These are phyloP conservation scores for Vanrija sp. DNA, from an alignment of 1,284 basidiomycete species.

Conservation along the genomic window DNA sequence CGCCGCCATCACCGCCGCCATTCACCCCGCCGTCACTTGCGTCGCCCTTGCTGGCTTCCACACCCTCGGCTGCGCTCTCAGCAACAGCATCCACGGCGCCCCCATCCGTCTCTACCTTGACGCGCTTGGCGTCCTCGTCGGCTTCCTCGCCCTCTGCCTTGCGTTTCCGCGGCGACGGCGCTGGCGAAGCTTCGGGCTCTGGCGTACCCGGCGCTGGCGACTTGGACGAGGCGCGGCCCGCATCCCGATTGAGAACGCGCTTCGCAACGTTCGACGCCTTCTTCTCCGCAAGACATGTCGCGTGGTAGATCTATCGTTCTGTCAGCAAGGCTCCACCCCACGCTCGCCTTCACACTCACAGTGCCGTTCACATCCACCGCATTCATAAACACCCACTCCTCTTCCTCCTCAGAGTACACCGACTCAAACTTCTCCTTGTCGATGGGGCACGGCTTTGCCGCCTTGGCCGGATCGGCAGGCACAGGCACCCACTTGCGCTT, in stretches of 20 bases:
- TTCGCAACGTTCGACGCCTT: slow-evolving; percentile 26
- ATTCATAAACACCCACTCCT: slow-evolving; percentile 98
- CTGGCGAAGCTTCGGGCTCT: neutral
- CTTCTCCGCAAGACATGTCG: slow-evolving; percentile 79
- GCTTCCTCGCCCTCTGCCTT: slow-evolving; percentile 11
- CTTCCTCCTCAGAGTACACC: slow-evolving; percentile 93
- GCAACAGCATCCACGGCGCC: too few relatives aligned
- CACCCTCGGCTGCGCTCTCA: too few relatives aligned
- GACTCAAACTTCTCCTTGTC: slow-evolving; percentile 92
- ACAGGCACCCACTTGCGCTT: slow-evolving; percentile 78
- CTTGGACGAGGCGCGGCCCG: neutral
- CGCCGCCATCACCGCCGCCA: too few relatives aligned
- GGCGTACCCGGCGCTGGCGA: slow-evolving; percentile 8
- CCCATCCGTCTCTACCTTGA: slow-evolving; percentile 14
- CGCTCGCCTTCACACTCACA: slow-evolving; percentile 53
- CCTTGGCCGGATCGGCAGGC: slow-evolving; percentile 68
- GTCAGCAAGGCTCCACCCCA: neutral
- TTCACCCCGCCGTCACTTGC: too few relatives aligned
- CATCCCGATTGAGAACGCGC: slow-evolving; percentile 19
- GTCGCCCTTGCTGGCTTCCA: too few relatives aligned
- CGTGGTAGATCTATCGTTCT: slow-evolving; percentile 69
- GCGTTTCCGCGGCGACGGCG: slow-evolving; percentile 11
- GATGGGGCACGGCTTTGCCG: slow-evolving; percentile 83
- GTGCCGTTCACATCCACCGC: slow-evolving; percentile 75
- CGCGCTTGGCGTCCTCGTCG: slow-evolving; percentile 19